Conservation (phyloP, 2,329 filamentous ascomycete genomes). For the Diaporthe batatas region DNA sequence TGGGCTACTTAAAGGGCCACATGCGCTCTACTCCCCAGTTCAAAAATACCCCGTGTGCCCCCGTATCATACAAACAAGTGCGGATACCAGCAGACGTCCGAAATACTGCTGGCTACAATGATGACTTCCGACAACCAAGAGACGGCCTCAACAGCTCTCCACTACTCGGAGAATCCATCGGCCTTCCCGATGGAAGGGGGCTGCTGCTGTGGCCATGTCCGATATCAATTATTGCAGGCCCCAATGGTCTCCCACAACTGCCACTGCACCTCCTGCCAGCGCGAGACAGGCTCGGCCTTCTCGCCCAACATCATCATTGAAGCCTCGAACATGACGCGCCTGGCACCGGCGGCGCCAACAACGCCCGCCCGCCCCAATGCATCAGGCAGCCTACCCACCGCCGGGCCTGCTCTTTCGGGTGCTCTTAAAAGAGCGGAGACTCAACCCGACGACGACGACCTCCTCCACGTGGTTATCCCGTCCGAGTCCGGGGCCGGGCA, state of each 20-base stretch:
- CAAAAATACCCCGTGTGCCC: neutral
- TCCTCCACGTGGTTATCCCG: conserved; percentile 49
- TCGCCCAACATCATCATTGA: conserved; percentile 60
- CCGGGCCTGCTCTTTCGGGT: conserved; percentile 23
- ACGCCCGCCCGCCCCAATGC: conserved; percentile 41
- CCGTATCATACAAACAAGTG: neutral
- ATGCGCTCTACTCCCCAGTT: neutral
- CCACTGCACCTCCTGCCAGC: conserved; percentile 62
- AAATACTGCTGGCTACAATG: neutral
- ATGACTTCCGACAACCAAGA: conserved; percentile 8
- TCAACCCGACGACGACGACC: neutral
- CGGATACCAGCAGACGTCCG: neutral
- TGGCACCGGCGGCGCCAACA: conserved; percentile 47
- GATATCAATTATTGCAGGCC: conserved; percentile 65
- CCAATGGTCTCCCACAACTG: conserved; percentile 61
- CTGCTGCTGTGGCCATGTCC: conserved; percentile 78
- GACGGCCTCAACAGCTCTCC: conserved; percentile 9
- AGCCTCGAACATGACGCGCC: conserved; percentile 51
- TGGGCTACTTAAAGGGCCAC: neutral
- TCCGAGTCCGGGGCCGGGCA: conserved; percentile 57
- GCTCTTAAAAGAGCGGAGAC: neutral
- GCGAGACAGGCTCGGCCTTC: conserved; percentile 57
- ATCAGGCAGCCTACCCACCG: conserved; percentile 31
- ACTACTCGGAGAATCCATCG: conserved; percentile 40
- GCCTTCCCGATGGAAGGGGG: conserved; percentile 55